Percentiles rank a stretch among this genome's conserved stretches.
Conservation (phyloP, 2,329 filamentous ascomycete genomes). For the Endocalyx cinctus region DNA sequence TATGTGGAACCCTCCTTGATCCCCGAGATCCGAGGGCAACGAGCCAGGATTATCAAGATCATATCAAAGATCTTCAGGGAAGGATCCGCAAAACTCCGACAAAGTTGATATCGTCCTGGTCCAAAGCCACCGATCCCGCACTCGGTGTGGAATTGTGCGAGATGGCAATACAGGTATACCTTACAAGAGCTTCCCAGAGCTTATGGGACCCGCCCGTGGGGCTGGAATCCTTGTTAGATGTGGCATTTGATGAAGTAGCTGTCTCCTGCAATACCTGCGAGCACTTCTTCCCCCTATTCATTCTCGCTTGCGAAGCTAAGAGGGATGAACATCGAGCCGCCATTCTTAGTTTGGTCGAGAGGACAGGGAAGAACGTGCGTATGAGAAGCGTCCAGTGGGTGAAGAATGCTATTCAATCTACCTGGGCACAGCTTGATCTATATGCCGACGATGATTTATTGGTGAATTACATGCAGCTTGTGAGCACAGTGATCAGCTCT, state of each 20-base stretch:
- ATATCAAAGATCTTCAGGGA: slow-evolving; percentile 9
- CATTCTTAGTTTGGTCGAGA: slow-evolving; percentile 26
- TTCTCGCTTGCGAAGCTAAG: slow-evolving; percentile 30
- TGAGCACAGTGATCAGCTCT: slow-evolving; percentile 20
- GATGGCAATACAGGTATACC: slow-evolving; percentile 16
- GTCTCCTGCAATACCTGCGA: slow-evolving; percentile 13
- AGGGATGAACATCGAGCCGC: slow-evolving; percentile 27
- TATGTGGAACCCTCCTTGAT: slow-evolving; percentile 15
- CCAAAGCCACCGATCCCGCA: background rate
- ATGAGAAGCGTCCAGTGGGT: slow-evolving; percentile 12
- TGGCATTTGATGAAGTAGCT: slow-evolving; percentile 12
- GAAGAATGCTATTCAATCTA: slow-evolving; percentile 24
- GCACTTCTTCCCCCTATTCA: slow-evolving; percentile 31
- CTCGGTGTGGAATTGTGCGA: slow-evolving; percentile 13
- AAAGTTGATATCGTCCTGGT: background rate
- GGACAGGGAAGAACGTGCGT: slow-evolving; percentile 20
- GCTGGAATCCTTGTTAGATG: slow-evolving; percentile 15
- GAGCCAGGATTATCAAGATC: slow-evolving; percentile 8
- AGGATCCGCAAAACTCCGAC: slow-evolving; percentile 4
- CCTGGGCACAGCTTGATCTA: slow-evolving; percentile 32
- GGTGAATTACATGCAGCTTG: slow-evolving; percentile 21
- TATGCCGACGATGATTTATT: slow-evolving; percentile 25
- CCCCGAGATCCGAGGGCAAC: slow-evolving; percentile 15
- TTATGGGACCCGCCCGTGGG: slow-evolving; percentile 13
- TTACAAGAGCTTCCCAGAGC: slow-evolving; percentile 17